These are phyloP conservation scores for Cyclotella sp. DNA, from an alignment of 108 stramenopile species.

Conservation along the genomic window DNA sequence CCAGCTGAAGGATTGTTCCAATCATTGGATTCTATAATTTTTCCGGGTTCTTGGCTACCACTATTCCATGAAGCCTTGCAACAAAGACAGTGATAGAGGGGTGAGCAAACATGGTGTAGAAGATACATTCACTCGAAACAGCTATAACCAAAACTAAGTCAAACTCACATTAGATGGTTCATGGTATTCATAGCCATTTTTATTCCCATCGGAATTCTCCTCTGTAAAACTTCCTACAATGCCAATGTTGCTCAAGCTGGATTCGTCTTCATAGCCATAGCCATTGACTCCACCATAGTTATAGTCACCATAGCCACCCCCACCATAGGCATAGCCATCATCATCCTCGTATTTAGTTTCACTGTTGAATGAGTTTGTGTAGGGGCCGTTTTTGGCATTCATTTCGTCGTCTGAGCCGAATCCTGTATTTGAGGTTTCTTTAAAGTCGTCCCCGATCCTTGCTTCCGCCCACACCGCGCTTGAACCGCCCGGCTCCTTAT, in stretches of 20 bases:
- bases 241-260: conserved; percentile 1
- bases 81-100: not conserved
- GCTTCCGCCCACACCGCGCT: not conserved
- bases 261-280: conserved; percentile 1
- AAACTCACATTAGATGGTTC: conserved; percentile 2
- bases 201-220: conserved; percentile 1
- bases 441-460: not conserved
- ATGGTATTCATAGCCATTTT: not conserved
- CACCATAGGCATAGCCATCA: not conserved
- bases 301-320: not conserved
- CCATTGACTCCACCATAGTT: not conserved
- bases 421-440: too few relatives aligned
- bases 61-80: conserved; percentile 9
- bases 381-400: too few relatives aligned
- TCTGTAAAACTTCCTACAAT: not conserved
- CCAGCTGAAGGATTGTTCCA: conserved; percentile 6
- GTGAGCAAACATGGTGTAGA: not conserved
- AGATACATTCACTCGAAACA: not conserved
- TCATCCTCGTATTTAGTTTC: conserved; percentile 3
- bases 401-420: too few relatives aligned
- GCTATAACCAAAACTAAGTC: not conserved
- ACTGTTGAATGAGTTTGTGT: not conserved
- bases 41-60: conserved; percentile 1
- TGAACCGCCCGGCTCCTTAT: not conserved
- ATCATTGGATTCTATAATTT: not conserved